phyloP scores from a whole-genome alignment of 441 rosid species.

The Syzygium malaccense region DNA sequence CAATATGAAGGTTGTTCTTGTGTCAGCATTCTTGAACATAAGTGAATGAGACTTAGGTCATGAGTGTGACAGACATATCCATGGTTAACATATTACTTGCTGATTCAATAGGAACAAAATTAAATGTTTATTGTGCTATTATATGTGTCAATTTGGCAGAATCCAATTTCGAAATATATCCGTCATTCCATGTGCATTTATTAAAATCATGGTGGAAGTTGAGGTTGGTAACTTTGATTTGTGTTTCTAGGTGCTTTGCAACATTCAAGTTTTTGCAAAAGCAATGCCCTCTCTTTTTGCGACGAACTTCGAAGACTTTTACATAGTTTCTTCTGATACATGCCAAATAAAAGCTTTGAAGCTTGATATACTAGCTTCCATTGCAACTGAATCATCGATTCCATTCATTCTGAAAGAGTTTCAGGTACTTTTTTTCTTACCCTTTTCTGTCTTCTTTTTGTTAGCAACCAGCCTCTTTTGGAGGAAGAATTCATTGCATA shows the following conservation, averaged over 20 bases:
- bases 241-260: slow-evolving; percentile 73
- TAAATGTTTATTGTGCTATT: not conserved
- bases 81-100: not conserved
- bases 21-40: not conserved
- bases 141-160: not conserved
- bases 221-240: slow-evolving; percentile 12
- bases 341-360: slow-evolving; percentile 79
- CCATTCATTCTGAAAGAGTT: slow-evolving; percentile 71
- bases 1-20: not conserved
- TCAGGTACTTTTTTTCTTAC: slow-evolving; percentile 48
- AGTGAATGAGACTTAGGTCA: not conserved
- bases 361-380: slow-evolving; percentile 84
- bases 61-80: not conserved
- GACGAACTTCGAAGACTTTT: slow-evolving; percentile 70
- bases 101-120: not conserved
- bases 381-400: slow-evolving; percentile 66
- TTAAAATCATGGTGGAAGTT: slow-evolving; percentile 3
- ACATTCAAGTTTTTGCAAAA: slow-evolving; percentile 83
- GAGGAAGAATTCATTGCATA: not conserved
- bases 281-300: slow-evolving; percentile 78
- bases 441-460: not conserved
- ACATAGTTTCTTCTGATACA: slow-evolving; percentile 66
- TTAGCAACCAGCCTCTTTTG: not conserved
- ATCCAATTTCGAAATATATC: not conserved
- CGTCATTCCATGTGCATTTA: slow-evolving; percentile 4